A percentile compares a stretch with the other conserved stretches of the same genome.
phyloP scores from a whole-genome alignment of 805 yeast genomes.

The Starmerella floricola region DNA sequence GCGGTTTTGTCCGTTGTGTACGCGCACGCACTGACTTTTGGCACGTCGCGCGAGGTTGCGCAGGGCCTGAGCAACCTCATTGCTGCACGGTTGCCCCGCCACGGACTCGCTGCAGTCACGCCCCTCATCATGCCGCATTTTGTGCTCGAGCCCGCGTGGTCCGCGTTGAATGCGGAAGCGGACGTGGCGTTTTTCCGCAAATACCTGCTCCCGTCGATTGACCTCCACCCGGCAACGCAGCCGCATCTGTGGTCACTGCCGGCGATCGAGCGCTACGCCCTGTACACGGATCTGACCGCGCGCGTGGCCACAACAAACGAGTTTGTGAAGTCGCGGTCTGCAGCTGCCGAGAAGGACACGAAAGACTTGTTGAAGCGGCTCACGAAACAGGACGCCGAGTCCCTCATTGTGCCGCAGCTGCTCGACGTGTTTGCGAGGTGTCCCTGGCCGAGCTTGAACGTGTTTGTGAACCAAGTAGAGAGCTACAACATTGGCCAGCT shows the following conservation, averaged over 20 bases:
- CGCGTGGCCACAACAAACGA: constrained; percentile 8
- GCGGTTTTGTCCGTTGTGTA: not conserved
- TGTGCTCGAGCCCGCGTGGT: constrained; percentile 10
- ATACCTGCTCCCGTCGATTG: constrained; percentile 18
- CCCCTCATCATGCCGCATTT: constrained; percentile 1
- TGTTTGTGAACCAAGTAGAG: constrained; percentile 19
- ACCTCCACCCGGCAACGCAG: constrained; percentile 1
- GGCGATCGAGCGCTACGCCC: constrained; percentile 5
- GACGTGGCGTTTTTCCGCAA: constrained; percentile 9
- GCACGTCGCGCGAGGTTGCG: constrained; percentile 1
- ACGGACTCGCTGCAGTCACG: not conserved
- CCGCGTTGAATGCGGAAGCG: not conserved
- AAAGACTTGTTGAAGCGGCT: constrained; percentile 16
- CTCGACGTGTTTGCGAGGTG: constrained; percentile 12
- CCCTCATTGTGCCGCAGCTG: constrained; percentile 14
- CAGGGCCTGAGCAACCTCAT: constrained; percentile 2
- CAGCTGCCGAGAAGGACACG: constrained; percentile 14
- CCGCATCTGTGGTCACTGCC: constrained; percentile 3
- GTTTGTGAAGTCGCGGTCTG: constrained; percentile 14
- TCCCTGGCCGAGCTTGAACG: constrained; percentile 17
- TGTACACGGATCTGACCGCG: constrained; percentile 14
- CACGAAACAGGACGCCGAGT: constrained; percentile 14
- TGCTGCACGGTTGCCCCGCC: not conserved
- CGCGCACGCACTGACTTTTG: constrained; percentile 1
- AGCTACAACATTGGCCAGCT: constrained; percentile 20